Evolutionary conservation across 768 basidiomycete species (phyloP), one percentile per base, ranked within the genome.

Genomic region (Cystofilobasidium capitatum): DNA sequence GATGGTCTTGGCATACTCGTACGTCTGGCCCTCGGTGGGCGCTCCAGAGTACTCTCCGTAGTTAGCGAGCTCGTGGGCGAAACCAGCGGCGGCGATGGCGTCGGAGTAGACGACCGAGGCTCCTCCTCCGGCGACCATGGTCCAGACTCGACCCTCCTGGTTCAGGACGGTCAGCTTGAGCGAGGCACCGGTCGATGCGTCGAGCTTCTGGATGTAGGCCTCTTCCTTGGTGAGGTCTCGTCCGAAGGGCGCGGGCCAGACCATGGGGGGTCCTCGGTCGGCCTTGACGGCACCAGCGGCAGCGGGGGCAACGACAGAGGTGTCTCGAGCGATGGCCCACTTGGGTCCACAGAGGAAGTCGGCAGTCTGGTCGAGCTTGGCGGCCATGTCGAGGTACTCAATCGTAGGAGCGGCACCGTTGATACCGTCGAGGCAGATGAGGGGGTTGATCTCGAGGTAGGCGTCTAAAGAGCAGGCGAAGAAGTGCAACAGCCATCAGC

Each of bases 31-130:
- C 79, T 97, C 91, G 8, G 90, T 91, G 49, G 96, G 96, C 9
- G 96, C 94, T 75, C 96, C 96, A 73, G 89, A 91, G 83, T 99
- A 98, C 80, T 98, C 96, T 73, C 96, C 96, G 75, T 98, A 98
- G 83, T 98, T 99, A 77, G 94, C 94, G 71, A 99, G 88, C 78
- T 99, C 96, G 76, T 96, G 84, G 24, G 96, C 92, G 75, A 85
- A 98, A 40, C 94, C 94, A 75, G 91, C 90, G 8, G 94, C 93
- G 62, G 86, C 87, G 70, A 88, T 88, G 71, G 88, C 87, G 71
- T 88, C 87, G 9, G 81, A 82, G 74, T 85, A 86, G 47, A 85
- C 83, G 70, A 85, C 84, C 9, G 82, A 84, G 26, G 84, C 84
- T 81, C 91, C 91, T 75, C 96, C 96, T 80, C 94, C 96, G 64